Percentiles rank a stretch among this genome's conserved stretches.
Evolutionary conservation across 2,329 filamentous ascomycete genomes (phyloP).

Genomic region (Parascedosporium putredinis): DNA sequence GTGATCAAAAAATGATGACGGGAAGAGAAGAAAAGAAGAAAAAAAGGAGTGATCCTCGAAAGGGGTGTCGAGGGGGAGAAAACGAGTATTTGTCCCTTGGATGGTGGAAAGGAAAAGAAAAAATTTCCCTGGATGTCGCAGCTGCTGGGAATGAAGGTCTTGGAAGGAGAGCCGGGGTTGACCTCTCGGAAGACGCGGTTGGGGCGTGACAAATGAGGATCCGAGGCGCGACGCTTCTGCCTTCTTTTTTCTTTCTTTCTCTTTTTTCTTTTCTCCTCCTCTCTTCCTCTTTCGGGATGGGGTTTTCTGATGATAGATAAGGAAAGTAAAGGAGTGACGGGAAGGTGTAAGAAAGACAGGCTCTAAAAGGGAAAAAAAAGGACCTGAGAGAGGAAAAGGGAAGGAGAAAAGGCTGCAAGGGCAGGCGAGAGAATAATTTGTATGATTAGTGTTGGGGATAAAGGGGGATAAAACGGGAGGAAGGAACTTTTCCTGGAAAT

Average conservation of each 20-base stretch:
- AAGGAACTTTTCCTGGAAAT: not conserved
- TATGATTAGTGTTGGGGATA: conserved; percentile 4
- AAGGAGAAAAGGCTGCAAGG: conserved; percentile 3
- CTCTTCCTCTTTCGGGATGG: too few species aligned
- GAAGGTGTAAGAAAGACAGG: conserved; percentile 1
- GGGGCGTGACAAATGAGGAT: not conserved
- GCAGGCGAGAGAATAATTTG: conserved; percentile 1
- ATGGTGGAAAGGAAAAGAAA: conserved; percentile 7
- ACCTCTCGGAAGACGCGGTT: conserved; percentile 3
- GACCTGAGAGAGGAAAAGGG: conserved; percentile 8
- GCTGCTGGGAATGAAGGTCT: not conserved
- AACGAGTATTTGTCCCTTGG: conserved; percentile 1
- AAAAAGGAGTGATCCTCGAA: not conserved
- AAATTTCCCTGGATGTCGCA: conserved; percentile 1
- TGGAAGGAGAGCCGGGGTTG: not conserved
- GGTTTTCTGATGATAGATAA: too few species aligned
- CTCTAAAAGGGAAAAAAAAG: conserved; percentile 7
- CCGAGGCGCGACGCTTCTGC: not conserved
- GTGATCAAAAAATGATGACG: conserved; percentile 3
- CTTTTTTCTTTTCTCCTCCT: not conserved
- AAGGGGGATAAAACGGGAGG: conserved; percentile 3
- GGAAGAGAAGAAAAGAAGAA: not conserved
- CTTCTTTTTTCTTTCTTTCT: too few species aligned
- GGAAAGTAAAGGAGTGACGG: conserved; percentile 6
- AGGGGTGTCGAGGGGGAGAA: not conserved